Percentiles rank a stretch among this genome's conserved stretches.
Evolutionary conservation across 164 flowering plant species (phyloP).

Genomic region (Annona cherimola): DNA sequence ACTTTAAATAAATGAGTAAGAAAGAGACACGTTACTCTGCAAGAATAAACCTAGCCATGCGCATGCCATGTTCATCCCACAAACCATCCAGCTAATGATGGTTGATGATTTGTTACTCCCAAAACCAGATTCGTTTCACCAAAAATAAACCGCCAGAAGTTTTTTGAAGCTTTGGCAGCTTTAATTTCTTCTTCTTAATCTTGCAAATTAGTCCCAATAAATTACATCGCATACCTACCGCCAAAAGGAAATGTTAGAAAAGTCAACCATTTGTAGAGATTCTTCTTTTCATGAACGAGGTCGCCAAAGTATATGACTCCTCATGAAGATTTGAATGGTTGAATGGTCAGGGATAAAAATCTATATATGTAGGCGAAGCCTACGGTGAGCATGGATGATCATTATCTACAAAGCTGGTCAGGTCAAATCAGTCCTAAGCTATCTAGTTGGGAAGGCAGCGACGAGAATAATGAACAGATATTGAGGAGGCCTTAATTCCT

Average conservation of each 20-base stretch:
- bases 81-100: not conserved
- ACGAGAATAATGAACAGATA: not conserved
- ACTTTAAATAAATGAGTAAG: not conserved
- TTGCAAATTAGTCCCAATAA: not conserved
- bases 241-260: not conserved
- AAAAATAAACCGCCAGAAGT: not conserved
- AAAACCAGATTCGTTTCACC: not conserved
- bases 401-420: too few relatives aligned
- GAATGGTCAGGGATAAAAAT: too few relatives aligned
- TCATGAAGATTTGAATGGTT: too few relatives aligned
- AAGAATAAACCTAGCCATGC: not conserved
- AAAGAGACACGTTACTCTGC: not conserved
- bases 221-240: not conserved
- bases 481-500: not conserved
- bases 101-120: not conserved
- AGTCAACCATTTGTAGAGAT: too few relatives aligned
- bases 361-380: too few relatives aligned
- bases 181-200: not conserved
- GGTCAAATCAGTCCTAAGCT: not conserved
- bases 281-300: too few relatives aligned
- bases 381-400: not conserved
- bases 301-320: too few relatives aligned
- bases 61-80: not conserved
- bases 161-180: not conserved
- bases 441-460: not conserved